These are phyloP conservation scores for Naegleria gruberi DNA, from an alignment of 208 protist species.

Conservation along the genomic window DNA sequence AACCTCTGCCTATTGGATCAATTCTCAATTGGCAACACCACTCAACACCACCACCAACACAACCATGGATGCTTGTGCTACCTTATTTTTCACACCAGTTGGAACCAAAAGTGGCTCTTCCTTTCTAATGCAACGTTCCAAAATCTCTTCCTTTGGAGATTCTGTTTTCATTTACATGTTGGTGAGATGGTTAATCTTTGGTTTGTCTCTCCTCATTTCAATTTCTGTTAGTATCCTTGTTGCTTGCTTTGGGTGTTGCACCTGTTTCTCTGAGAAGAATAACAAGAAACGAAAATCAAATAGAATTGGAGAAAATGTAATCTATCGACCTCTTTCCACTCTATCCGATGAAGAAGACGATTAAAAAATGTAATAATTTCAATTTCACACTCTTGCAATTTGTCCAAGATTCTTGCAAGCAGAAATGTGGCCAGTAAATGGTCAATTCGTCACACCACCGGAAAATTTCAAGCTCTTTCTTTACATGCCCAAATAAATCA, in stretches of 20 bases:
- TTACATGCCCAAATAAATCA: no score
- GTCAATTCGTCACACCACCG: no score
- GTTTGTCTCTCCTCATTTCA: background rate
- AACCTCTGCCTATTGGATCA: no score
- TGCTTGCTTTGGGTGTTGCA: background rate
- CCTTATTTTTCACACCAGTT: background rate
- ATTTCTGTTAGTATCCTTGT: background rate
- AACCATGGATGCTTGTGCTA: background rate
- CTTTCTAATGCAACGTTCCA: background rate
- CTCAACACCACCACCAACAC: no score
- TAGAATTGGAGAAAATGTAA: background rate
- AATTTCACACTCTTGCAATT: no score
- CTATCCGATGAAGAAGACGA: background rate
- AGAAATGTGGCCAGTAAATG: no score
- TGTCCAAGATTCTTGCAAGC: no score
- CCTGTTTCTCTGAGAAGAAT: background rate
- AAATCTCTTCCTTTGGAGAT: background rate
- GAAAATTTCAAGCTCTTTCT: no score
- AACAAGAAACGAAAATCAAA: background rate
- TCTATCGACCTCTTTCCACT: background rate
- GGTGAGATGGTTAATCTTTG: background rate
- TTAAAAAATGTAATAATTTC: no score
- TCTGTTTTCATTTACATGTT: background rate
- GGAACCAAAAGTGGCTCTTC: no score
- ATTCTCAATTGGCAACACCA: no score